Conservation (phyloP, 2,329 filamentous ascomycete genomes). For the Lachnellula occidentalis region DNA sequence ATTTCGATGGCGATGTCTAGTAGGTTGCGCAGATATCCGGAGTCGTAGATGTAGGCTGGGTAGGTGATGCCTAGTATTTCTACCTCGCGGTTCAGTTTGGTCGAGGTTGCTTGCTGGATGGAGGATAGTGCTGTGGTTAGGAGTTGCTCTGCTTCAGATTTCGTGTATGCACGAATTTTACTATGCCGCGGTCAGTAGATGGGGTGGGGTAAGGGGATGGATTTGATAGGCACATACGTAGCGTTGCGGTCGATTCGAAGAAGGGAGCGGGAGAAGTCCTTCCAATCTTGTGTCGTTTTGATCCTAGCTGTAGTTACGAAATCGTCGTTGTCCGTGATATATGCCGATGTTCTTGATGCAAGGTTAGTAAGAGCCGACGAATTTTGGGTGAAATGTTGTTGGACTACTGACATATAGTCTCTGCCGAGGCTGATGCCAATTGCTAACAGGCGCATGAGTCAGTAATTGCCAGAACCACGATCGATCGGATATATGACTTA, state of each 20-base stretch:
- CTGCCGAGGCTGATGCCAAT: not conserved
- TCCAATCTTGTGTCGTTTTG: not conserved
- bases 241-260: not conserved
- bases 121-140: not conserved
- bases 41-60: not conserved
- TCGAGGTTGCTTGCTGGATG: not conserved
- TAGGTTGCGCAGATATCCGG: not conserved
- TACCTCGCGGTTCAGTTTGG: not conserved
- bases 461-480: not conserved
- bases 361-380: not conserved
- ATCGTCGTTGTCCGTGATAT: not conserved
- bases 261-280: not conserved
- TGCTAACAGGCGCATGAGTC: not conserved
- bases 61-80: not conserved
- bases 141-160: not conserved
- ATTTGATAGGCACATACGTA: not conserved
- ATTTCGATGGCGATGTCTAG: not conserved
- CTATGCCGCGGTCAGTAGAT: not conserved
- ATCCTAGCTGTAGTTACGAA: not conserved
- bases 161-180: not conserved
- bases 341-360: not conserved
- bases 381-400: not conserved
- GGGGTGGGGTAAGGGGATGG: not conserved
- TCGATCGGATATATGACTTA: not conserved
- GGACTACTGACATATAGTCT: not conserved